Evolutionary conservation across 345 rosid species (phyloP).

Genomic region (Melaleuca quinquenervia): DNA sequence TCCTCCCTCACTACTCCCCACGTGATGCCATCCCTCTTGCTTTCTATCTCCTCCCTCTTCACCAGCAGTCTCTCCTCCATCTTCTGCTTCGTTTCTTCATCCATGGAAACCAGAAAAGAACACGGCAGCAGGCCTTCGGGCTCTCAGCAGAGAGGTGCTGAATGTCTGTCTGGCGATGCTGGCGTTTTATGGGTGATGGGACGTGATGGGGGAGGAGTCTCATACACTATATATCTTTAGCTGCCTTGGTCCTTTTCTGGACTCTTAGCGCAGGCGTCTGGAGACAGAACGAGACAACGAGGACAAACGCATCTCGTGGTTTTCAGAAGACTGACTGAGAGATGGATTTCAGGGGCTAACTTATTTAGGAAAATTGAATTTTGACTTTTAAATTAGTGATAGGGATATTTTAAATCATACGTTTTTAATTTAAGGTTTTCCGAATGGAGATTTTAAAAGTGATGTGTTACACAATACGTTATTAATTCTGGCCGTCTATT

Average conservation of each 20-base stretch:
- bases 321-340: background rate
- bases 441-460: no score
- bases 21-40: background rate
- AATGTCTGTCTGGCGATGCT: background rate
- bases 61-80: background rate
- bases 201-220: background rate
- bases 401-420: no score
- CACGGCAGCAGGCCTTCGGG: background rate
- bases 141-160: background rate
- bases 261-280: background rate
- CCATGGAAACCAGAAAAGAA: background rate
- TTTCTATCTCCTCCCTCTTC: background rate
- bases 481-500: no score
- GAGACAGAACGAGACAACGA: background rate
- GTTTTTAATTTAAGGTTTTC: no score
- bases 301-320: background rate
- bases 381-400: no score
- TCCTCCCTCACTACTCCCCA: slow-evolving; percentile 13
- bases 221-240: background rate
- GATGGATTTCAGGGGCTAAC: background rate
- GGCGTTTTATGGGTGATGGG: background rate
- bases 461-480: no score
- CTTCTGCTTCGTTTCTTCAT: background rate
- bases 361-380: no score
- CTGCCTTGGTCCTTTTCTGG: background rate